Conservation (phyloP, 345 rosid species). For the Eucalyptus cloeziana region DNA sequence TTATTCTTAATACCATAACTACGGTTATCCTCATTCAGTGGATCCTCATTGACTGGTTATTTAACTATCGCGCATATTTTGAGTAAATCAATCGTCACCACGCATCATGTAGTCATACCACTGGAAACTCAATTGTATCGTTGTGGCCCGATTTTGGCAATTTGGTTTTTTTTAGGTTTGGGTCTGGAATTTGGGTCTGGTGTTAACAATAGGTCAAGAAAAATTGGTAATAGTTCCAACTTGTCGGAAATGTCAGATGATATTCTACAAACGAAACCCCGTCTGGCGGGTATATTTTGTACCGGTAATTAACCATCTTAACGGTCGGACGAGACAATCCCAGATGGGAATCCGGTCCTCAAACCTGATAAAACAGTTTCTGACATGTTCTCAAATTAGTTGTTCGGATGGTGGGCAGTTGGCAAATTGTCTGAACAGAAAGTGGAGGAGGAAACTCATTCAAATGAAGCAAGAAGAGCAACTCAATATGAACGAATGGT, state of each 20-base stretch:
- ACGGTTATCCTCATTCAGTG: not conserved
- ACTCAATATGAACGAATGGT: not conserved
- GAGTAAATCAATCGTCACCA: not conserved
- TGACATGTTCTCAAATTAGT: not conserved
- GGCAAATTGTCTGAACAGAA: not conserved
- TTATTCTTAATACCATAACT: not conserved
- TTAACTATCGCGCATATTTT: not conserved
- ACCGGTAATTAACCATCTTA: not conserved
- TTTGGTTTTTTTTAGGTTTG: not conserved
- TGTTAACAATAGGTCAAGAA: not conserved
- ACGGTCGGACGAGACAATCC: not conserved
- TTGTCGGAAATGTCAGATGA: not conserved
- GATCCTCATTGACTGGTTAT: not conserved
- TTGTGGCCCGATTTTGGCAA: not conserved
- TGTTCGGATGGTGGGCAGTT: not conserved
- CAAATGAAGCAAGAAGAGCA: not conserved
- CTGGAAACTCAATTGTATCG: not conserved
- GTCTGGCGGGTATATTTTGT: not conserved
- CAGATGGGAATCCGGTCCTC: not conserved
- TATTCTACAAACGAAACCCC: not conserved
- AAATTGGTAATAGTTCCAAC: not conserved
- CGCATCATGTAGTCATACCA: not conserved
- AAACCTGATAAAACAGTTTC: not conserved
- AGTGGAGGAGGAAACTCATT: not conserved
- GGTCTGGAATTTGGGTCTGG: not conserved